These are phyloP conservation scores for Claviceps citrina DNA, from an alignment of 2,329 filamentous ascomycete species.

Conservation along the genomic window DNA sequence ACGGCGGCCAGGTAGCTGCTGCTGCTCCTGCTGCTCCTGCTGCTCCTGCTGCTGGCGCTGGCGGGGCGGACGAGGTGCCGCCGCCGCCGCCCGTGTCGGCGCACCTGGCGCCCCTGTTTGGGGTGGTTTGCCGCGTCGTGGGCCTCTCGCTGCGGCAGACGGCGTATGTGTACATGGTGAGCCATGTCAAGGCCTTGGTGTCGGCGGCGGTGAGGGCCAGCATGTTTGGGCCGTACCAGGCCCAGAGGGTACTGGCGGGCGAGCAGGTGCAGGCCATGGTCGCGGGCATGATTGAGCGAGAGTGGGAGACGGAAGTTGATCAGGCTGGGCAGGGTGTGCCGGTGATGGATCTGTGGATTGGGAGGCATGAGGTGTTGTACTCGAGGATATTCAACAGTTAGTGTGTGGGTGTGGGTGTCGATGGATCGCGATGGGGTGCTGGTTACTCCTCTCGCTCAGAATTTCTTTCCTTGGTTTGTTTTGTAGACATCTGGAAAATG, in stretches of 20 bases:
- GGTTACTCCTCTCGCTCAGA: too few species aligned
- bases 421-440: too few species aligned
- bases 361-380: constrained; percentile 68
- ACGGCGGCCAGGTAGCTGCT: not conserved
- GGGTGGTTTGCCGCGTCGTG: constrained; percentile 47
- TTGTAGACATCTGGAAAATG: not conserved
- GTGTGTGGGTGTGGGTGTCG: too few species aligned
- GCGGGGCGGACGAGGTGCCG: constrained; percentile 20
- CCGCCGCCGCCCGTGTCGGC: constrained; percentile 28
- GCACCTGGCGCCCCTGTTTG: constrained; percentile 58
- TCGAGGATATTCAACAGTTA: constrained; percentile 77
- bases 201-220: constrained; percentile 64
- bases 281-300: constrained; percentile 38
- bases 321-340: constrained; percentile 62
- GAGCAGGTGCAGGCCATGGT: constrained; percentile 42
- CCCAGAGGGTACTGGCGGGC: constrained; percentile 56
- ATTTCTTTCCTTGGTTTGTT: too few species aligned
- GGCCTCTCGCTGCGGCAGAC: constrained; percentile 46
- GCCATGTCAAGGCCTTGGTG: constrained; percentile 60
- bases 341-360: constrained; percentile 69
- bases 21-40: too few species aligned
- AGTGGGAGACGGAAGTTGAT: constrained; percentile 43
- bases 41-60: too few species aligned
- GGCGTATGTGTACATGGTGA: constrained; percentile 60
- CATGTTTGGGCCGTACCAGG: constrained; percentile 67